Percentiles rank a stretch among this genome's conserved stretches.
Conservation (phyloP, 495 filamentous ascomycete genomes). For the Penicillium daleae region DNA sequence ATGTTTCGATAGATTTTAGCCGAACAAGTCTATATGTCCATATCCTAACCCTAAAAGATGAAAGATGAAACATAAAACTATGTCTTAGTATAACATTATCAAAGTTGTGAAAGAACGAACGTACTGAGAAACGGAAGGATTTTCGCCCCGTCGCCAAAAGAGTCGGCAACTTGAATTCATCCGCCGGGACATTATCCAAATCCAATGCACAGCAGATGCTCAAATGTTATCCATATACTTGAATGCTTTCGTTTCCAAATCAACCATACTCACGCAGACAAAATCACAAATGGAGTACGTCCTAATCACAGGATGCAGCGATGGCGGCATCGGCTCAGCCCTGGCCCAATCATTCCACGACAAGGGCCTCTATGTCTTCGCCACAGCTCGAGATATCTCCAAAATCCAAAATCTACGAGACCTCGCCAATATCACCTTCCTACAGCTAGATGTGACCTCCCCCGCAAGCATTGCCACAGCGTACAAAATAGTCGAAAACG, state of each 20-base stretch:
- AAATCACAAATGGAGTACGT: conserved; percentile 12
- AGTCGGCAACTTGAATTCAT: not conserved
- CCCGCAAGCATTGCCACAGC: conserved; percentile 36
- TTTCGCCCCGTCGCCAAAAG: not conserved
- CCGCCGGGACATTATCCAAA: not conserved
- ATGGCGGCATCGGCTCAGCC: conserved; percentile 56
- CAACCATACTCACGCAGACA: not conserved
- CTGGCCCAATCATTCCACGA: conserved; percentile 54
- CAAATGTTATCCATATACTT: not conserved
- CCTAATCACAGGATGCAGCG: conserved; percentile 53
- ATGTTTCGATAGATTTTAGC: too few relatives aligned
- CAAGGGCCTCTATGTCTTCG: conserved; percentile 57
- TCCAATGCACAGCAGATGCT: not conserved
- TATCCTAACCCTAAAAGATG: too few relatives aligned
- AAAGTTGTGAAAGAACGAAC: too few relatives aligned
- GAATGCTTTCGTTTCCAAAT: not conserved
- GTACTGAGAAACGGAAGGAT: not conserved
- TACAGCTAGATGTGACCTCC: conserved; percentile 10
- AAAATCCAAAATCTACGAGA: conserved; percentile 36
- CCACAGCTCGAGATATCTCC: conserved; percentile 51
- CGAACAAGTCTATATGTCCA: too few relatives aligned
- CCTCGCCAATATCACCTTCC: conserved; percentile 21
- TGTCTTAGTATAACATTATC: too few relatives aligned
- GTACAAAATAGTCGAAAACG: not conserved
- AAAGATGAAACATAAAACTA: too few relatives aligned